A percentile compares a stretch with the other conserved stretches of the same genome.
These are phyloP conservation scores for Euphorbia lathyris DNA, from an alignment of 345 rosid genomes.

Conservation along the genomic window DNA sequence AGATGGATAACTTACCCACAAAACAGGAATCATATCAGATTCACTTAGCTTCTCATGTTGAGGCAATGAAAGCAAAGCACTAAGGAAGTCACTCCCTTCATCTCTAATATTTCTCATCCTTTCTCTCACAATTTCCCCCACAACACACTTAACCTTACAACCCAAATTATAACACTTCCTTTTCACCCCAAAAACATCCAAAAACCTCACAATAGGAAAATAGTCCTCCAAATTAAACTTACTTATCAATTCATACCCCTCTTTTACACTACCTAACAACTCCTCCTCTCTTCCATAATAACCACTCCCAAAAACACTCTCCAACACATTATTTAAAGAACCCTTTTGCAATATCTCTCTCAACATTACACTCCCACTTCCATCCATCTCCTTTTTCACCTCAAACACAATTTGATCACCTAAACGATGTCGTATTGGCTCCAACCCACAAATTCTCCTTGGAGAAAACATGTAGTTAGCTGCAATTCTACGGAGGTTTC, in stretches of 20 bases:
- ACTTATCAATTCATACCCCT: conserved; percentile 50
- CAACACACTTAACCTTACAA: conserved; percentile 31
- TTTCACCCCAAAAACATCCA: conserved; percentile 60
- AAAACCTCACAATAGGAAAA: conserved; percentile 36
- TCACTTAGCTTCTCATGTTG: conserved; percentile 47
- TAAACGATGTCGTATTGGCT: conserved; percentile 33
- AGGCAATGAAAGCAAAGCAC: conserved; percentile 52
- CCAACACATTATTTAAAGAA: conserved; percentile 45
- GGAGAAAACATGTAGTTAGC: conserved; percentile 58
- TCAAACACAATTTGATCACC: conserved; percentile 34
- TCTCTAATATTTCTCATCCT: conserved; percentile 21
- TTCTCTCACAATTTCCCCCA: conserved; percentile 43
- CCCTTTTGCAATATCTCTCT: conserved; percentile 43
- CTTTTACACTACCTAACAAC: conserved; percentile 45
- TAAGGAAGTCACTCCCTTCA: conserved; percentile 40
- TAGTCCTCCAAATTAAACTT: conserved; percentile 55
- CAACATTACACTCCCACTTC: conserved; percentile 28
- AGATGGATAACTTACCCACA: conserved; percentile 47
- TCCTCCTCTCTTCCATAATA: conserved; percentile 23
- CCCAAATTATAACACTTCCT: conserved; percentile 51
- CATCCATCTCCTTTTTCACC: conserved; percentile 29
- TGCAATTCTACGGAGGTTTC: conserved; percentile 48
- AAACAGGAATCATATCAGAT: conserved; percentile 47
- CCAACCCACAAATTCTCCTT: conserved; percentile 34
- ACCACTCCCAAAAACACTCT: conserved; percentile 49